Evolutionary conservation across 495 filamentous ascomycete species (phyloP).

Genomic region (Penicillium salamii): DNA sequence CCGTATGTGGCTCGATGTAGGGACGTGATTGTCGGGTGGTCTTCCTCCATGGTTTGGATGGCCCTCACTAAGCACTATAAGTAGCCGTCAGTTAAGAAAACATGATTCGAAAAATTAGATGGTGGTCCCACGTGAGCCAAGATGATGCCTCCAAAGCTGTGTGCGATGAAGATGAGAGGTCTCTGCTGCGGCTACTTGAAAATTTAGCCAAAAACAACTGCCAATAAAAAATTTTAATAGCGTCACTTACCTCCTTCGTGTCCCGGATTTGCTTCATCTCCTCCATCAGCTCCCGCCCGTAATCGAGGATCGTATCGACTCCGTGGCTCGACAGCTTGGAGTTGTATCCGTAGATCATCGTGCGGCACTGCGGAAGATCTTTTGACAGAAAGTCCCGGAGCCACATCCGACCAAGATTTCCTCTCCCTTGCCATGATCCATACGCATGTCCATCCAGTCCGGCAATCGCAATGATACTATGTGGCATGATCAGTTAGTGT

Average conservation of each 20-base stretch:
- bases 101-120: background rate
- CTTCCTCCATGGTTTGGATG: conserved; percentile 17
- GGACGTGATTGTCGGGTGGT: conserved; percentile 26
- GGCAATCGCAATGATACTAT: conserved; percentile 34
- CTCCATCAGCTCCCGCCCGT: conserved; percentile 23
- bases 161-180: conserved; percentile 30
- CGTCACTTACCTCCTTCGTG: conserved; percentile 10
- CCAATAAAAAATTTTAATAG: background rate
- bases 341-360: conserved; percentile 37
- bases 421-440: conserved; percentile 33
- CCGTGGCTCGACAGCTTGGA: conserved; percentile 26
- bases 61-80: conserved; percentile 29
- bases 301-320: conserved; percentile 18
- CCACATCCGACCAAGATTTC: conserved; percentile 29
- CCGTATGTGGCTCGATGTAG: conserved; percentile 33
- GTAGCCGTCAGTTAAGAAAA: background rate
- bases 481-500: background rate
- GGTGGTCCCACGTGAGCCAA: conserved; percentile 23
- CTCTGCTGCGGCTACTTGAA: conserved; percentile 12
- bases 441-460: conserved; percentile 14
- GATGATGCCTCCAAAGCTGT: conserved; percentile 32
- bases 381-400: conserved; percentile 34
- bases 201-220: conserved; percentile 2
- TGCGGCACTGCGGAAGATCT: conserved; percentile 27
- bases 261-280: conserved; percentile 17